Percentiles rank a stretch among this genome's conserved stretches.
These are phyloP conservation scores for Chrysopogon serrulatus DNA, from an alignment of 176 grass and related monocot genomes.

Conservation along the genomic window DNA sequence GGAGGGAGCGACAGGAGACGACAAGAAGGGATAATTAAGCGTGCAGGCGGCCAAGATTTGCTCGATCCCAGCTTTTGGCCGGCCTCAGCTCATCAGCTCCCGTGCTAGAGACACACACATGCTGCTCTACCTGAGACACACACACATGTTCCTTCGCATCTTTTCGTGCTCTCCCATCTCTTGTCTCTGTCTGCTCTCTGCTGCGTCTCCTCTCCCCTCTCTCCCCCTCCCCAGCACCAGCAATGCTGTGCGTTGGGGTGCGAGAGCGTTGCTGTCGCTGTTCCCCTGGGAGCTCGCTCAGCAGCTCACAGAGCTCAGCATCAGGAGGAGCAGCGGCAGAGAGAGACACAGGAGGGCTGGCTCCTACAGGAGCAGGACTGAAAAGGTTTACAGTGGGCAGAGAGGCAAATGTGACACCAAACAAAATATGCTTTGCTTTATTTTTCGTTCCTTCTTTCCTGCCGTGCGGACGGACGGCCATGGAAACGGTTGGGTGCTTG, in stretches of 20 bases:
- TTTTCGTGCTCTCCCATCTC: background rate
- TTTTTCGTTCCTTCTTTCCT: background rate
- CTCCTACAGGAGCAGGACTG: background rate
- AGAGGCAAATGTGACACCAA: constrained; percentile 17
- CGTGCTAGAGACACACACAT: background rate
- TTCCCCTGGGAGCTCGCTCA: constrained; percentile 26
- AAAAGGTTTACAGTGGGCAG: constrained; percentile 21
- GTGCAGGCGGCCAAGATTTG: constrained; percentile 39
- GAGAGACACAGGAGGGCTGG: too few relatives aligned
- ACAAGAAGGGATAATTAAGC: constrained; percentile 34
- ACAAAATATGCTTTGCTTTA: constrained; percentile 17
- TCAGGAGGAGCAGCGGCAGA: background rate
- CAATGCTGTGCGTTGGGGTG: constrained; percentile 10
- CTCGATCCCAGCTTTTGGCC: constrained; percentile 47
- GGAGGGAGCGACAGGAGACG: background rate
- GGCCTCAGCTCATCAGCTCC: background rate
- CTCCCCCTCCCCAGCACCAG: background rate
- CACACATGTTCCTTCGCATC: background rate
- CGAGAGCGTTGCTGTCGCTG: constrained; percentile 27
- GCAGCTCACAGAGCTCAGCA: too few relatives aligned
- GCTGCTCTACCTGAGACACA: background rate
- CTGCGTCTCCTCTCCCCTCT: background rate
- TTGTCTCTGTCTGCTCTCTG: background rate
- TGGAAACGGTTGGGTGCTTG: constrained; percentile 17
- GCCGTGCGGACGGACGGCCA: background rate